phyloP scores from a whole-genome alignment of 768 basidiomycete genomes.

The Podaxis sp. region DNA sequence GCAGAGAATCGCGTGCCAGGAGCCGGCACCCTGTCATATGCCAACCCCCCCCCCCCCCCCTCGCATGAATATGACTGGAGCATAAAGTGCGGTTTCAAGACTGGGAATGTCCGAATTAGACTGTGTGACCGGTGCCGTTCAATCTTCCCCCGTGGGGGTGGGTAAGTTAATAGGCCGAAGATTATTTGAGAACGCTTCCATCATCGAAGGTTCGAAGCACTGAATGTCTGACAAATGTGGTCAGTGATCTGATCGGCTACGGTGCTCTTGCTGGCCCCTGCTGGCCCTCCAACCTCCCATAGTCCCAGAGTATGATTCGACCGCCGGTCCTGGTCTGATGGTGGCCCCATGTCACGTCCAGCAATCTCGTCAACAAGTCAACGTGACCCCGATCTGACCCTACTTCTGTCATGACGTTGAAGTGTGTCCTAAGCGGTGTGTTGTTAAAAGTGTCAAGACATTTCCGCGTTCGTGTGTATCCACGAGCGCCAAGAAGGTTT shows the following conservation, averaged over 20 bases:
- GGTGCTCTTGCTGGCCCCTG: neutral
- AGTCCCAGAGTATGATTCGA: neutral
- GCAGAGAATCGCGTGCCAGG: neutral
- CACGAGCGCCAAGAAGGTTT: neutral
- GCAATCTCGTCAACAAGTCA: neutral
- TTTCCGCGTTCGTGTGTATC: neutral
- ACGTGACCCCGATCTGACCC: neutral
- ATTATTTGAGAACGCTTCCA: neutral
- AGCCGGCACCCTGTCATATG: neutral
- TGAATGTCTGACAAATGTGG: neutral
- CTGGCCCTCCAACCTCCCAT: too few species aligned
- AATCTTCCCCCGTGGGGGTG: slow-evolving; percentile 9
- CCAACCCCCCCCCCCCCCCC: too few species aligned
- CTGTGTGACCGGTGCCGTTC: neutral
- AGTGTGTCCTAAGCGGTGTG: neutral
- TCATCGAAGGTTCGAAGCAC: neutral
- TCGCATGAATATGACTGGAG: neutral
- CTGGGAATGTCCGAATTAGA: neutral
- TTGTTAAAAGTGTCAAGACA: neutral
- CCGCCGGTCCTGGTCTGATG: neutral
- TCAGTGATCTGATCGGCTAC: neutral
- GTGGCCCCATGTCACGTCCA: neutral
- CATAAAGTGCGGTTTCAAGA: neutral
- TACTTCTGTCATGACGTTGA: neutral
- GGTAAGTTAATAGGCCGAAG: neutral